Base-by-base conservation (phyloP, 495 filamentous ascomycete genomes). In the Cryomyces minteri region DNA sequence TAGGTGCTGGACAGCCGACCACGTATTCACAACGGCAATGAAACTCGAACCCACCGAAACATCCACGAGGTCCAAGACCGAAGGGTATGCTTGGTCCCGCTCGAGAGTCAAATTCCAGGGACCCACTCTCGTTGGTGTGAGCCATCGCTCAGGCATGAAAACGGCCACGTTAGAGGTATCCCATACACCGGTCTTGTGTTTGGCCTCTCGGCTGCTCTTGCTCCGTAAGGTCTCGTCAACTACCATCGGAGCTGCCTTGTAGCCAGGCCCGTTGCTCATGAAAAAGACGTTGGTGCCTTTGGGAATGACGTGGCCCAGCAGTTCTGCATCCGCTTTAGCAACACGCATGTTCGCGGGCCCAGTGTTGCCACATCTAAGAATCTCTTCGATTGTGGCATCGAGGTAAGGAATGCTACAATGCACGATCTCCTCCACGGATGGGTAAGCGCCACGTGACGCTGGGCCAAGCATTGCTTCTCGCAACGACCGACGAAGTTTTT, bases 121-220 rank as follows among this genome's bases (percentile, higher is more conserved):
- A 30, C 4, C 40, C 44, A 11, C 42, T 39, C 25, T 48, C 49
- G 8, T 42, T 41, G 11, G 29, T 7, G 31, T 29, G 11, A 52
- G 41, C 50, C 50, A 52, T 8, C 50, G 32, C 36, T 52, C 50
- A 7, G 50, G 50, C 29, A 32, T 41, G 41, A 51, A 51, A 6
- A 7, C 32, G 1, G 14, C 37, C 5, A 44, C 41, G 14, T 45
- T 37, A 0, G n/a, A 14, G 4, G 28, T 6, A 9, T 47, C 45
- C 45, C 45, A 51, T 12, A 5, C n/a, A 11, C 34, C 44, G 11
- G 11, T 40, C 18, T 44, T 40, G 18, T 31, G 33, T 14, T 31
- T 44, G 10, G 10, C 40, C 10, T 40, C 49, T 6, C 31, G 40
- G 25, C 30, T 30, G 14, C 25, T 33, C 37, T 43, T 36, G 41